Base-by-base conservation (phyloP, 306 rosid species). In the Malus orientalis region DNA sequence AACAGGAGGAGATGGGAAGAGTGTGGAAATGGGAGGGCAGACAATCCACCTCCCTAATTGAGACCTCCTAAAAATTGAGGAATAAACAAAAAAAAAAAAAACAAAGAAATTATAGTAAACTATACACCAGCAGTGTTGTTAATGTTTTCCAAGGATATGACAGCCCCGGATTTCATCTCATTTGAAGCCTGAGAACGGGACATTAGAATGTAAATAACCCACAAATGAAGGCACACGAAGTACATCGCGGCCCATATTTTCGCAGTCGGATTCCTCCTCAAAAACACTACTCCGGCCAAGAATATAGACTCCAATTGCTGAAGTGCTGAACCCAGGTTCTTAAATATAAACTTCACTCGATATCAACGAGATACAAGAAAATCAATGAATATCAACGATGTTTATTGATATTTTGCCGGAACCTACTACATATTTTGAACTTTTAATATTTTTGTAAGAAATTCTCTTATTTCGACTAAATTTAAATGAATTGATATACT, bases 181-280 rank as follows among this genome's bases (percentile, higher is more conserved):
- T 82, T 74, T 74, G 96, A 84, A 36, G 88, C 88, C 49, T 84
- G 76, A 65, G 97, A 88, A 77, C 86, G 88, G 54, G 96, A 92
- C 84, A 83, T 70, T 20, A 95, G 86, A 85, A 95, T 91, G 70
- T 95, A 95, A 72, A 91, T 78, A 67, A 95, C 97, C 99, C 99
- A 95, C 27, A 91, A 81, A 81, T 92, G 99, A 87, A 95, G 99
- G 85, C 92, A 91, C 22, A 89, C 74, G 71, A 95, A 81, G 89
- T 95, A 95, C 67, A 90, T 85, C 79, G 85, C n/a, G 38, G 92
- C 87, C 93, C 96, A 95, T 20, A 88, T 49, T 84, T 89, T 92
- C 7, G 97, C 99, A 4, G 81, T 79, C 3, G 96, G 40, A 71
- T 92, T 92, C 84, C 99, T 89, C 82, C 87, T 87, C 76, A 95